Base-by-base conservation (phyloP, 306 rosid genomes). In the Rubus parviflorus region DNA sequence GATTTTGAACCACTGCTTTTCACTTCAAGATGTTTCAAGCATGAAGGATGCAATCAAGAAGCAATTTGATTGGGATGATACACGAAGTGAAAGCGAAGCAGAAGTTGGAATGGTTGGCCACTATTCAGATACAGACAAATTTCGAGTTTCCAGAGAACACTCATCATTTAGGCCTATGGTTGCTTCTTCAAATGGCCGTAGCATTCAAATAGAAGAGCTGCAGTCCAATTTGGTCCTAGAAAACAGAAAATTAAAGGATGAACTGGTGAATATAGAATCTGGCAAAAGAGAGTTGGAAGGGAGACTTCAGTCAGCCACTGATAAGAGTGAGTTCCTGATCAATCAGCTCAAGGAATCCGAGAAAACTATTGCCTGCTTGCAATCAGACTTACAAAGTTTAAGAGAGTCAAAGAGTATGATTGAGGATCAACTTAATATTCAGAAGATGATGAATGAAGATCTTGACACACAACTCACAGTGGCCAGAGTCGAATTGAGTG, bases 1-100 rank as follows among this genome's bases (percentile, higher is more conserved):
- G 98, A 88, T 90, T 62, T 75, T 94, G 79, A 94, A 91, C 75
- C 97, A 94, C 87, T 94, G 97, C 83, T 90, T 91, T 85, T 91
- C 97, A 16, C 91, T 90, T 64, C 96, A 91, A 83, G 98, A 91
- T 83, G 97, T 91, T 90, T 94, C 98, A 14, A 85, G 89, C 81
- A 90, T 91, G 94, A 91, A 77, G 82, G 91, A 91, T 73, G 90
- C 87, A 64, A 89, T 93, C 48, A 93, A 87, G 82, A 93, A 93
- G 80, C 92, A 85, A 77, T 88, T 86, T 80, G 92, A 90, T 80
- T 94, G 97, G 96, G 97, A 94, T 72, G 98, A 91, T 51, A 77
- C 98, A 16, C 81, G 87, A 16, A 91, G 97, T 68, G 98, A 94
- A 83, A 84, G 87, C 46, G 98, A 90, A 79, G 79, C 82, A 53